phyloP scores from a whole-genome alignment of 1,139 yeast genomes.

The Suhomyces anneliseae region DNA sequence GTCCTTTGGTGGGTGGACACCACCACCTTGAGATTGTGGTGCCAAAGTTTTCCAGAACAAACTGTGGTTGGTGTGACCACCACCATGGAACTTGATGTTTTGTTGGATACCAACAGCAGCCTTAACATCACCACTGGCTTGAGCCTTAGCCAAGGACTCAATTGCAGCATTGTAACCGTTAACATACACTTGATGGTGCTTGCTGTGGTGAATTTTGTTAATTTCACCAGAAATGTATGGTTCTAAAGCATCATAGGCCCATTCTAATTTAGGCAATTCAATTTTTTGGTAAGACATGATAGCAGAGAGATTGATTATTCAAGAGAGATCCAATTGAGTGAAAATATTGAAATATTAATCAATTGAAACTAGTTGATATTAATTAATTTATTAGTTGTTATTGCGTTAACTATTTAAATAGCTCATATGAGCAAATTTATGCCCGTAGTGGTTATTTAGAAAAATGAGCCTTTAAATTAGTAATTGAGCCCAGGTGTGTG shows the following conservation, averaged over 20 bases:
- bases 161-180: slow-evolving; percentile 43
- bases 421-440: slow-evolving; percentile 7
- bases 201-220: slow-evolving; percentile 42
- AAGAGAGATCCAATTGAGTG: no score
- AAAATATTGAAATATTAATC: background rate
- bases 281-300: slow-evolving; percentile 13
- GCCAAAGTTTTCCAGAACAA: slow-evolving; percentile 48
- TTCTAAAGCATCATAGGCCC: slow-evolving; percentile 43
- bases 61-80: slow-evolving; percentile 47
- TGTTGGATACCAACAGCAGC: slow-evolving; percentile 39
- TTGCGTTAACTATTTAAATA: background rate
- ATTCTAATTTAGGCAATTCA: slow-evolving; percentile 41
- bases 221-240: slow-evolving; percentile 45
- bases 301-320: background rate
- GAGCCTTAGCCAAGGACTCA: slow-evolving; percentile 37
- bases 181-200: slow-evolving; percentile 46
- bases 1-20: slow-evolving; percentile 35
- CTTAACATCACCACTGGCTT: slow-evolving; percentile 38
- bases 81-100: slow-evolving; percentile 45
- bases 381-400: no score
- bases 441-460: slow-evolving; percentile 6
- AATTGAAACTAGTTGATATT: background rate
- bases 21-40: slow-evolving; percentile 42
- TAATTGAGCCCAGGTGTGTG: background rate
- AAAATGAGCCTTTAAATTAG: background rate